Base-by-base conservation (phyloP, 495 filamentous ascomycete species). In the Bacidia rubella region DNA sequence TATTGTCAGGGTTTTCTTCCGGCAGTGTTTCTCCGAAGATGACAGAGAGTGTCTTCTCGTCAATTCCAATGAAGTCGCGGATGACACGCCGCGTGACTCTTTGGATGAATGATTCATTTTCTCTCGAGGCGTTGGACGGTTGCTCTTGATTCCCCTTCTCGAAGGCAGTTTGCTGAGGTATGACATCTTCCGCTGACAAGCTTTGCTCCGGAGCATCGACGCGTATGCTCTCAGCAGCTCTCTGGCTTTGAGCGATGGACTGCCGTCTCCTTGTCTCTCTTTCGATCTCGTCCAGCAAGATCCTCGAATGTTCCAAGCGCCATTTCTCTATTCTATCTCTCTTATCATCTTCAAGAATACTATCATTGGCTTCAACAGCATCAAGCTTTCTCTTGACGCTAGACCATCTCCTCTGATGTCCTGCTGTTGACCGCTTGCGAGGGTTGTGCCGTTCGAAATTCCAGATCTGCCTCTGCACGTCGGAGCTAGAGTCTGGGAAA, bases 221-320 rank as follows among this genome's bases (percentile, higher is more conserved):
- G 29, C 15, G 7, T 5, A 15, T 7, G 29, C 15, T 35, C 24
- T 44, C 38, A 21, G 40, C 39, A 27, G 50, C 45, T 19, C 21
- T 57, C 21, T 57, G 62, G 43, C 64, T 70, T 49, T 55, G 55
- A 50, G 66, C 39, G 53, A 67, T 71, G 52, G 65, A 65, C 29
- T 69, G 73, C 39, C 77, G 72, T 35, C 81, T 76, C 56, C 83
- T 77, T 10, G 87, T 94, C 67, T 92, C 86, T 49, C 74, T 81
- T 65, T 89, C 84, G 44, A 98, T 89, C 64, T 95, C 86, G 45
- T 95, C 85, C 26, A 97, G 64, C 40, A 98, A 67, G 17, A 83
- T 77, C 55, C 74, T 74, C 60, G 87, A 95, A 64, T 97, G 93
- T 61, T 97, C 92, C 61, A 92, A 68, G 55, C 90, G 75, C 92